Evolutionary conservation across 345 rosid species (phyloP).

Genomic region (Corymbia maculata): DNA sequence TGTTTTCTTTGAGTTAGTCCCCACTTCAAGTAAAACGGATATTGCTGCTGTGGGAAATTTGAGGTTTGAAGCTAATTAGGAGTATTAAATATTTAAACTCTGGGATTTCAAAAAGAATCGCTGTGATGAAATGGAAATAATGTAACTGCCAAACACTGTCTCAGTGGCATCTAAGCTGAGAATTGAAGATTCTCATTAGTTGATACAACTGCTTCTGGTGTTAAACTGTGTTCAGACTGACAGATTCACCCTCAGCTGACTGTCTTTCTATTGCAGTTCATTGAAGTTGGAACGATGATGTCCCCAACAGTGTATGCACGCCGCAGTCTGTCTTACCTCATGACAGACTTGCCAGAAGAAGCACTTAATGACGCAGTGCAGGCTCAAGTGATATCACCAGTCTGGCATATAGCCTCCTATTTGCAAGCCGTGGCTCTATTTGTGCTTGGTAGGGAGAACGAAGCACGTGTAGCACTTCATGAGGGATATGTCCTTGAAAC

Average conservation of each 20-base stretch:
- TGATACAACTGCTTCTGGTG: not conserved
- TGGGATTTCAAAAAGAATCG: not conserved
- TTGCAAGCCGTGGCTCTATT: conserved; percentile 65
- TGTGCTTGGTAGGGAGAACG: conserved; percentile 54
- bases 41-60: not conserved
- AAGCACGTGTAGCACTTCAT: conserved; percentile 54
- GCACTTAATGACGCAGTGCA: conserved; percentile 69
- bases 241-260: not conserved
- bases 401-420: conserved; percentile 74
- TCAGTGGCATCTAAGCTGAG: not conserved
- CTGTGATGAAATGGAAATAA: not conserved
- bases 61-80: not conserved
- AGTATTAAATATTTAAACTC: not conserved
- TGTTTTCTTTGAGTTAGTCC: not conserved
- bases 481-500: conserved; percentile 68
- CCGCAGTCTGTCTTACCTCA: conserved; percentile 64
- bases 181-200: not conserved
- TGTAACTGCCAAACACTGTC: not conserved
- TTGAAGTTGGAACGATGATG: conserved; percentile 59
- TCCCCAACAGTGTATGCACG: conserved; percentile 71
- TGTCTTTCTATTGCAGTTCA: conserved; percentile 37
- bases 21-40: not conserved
- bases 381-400: conserved; percentile 65
- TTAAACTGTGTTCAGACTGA: not conserved
- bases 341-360: conserved; percentile 62